Conservation (phyloP, 495 filamentous ascomycete genomes). For the Aspergillus ellipticus region DNA sequence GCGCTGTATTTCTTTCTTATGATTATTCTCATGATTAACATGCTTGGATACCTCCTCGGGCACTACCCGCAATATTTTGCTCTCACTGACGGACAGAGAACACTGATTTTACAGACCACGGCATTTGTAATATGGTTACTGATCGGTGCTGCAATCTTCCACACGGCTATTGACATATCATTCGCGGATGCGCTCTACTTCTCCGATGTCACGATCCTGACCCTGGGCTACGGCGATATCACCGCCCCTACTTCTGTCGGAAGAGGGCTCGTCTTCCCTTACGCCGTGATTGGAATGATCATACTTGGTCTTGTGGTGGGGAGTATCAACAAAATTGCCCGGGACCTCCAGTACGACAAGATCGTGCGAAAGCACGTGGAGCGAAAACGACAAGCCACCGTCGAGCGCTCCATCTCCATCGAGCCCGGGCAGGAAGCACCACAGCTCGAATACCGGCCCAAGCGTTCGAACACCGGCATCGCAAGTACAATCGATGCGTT, state of each 20-base stretch:
- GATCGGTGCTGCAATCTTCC: constrained; percentile 57
- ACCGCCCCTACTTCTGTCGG: constrained; percentile 45
- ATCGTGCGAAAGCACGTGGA: constrained; percentile 63
- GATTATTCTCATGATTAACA: constrained; percentile 67
- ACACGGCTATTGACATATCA: constrained; percentile 39
- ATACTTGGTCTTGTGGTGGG: constrained; percentile 84
- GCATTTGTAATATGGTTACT: constrained; percentile 60
- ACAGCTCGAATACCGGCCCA: constrained; percentile 9
- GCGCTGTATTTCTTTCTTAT: constrained; percentile 61
- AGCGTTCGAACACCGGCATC: constrained; percentile 17
- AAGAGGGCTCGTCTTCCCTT: constrained; percentile 72
- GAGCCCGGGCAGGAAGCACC: constrained; percentile 1
- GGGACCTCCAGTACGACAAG: constrained; percentile 61
- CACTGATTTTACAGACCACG: constrained; percentile 62
- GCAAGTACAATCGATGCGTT: constrained; percentile 24
- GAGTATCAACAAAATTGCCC: constrained; percentile 69
- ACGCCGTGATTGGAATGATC: constrained; percentile 78
- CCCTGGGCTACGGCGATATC: constrained; percentile 64
- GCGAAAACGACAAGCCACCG: constrained; percentile 52
- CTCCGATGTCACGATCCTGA: constrained; percentile 62
- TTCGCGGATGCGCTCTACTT: constrained; percentile 62
- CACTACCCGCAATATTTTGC: constrained; percentile 75
- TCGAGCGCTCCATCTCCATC: constrained; percentile 34
- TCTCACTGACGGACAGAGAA: constrained; percentile 68
- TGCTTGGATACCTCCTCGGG: constrained; percentile 72